Base-by-base conservation (phyloP, 257 asterid genomes). In the Nicotiana obtusifolia region DNA sequence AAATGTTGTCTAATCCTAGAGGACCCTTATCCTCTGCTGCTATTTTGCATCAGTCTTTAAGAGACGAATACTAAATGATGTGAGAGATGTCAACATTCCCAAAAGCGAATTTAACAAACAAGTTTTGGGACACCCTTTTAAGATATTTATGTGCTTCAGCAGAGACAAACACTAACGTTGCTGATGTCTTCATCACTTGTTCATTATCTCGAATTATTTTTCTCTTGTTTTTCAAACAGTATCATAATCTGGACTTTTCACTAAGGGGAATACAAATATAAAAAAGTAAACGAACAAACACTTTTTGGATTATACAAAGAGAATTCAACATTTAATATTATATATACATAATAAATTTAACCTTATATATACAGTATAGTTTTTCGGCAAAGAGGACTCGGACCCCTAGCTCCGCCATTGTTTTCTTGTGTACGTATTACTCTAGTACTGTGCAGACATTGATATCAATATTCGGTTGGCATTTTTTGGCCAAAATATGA, bases 1-100 rank as follows among this genome's bases (percentile, higher is more conserved):
- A 75, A 75, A 75, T 75, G 80, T 75, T 75, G 80, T 75, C 80
- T 75, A 75, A 49, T 75, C 62, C 37, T 47, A 24, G 26, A 75
- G 62, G 80, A 75, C 80, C 44, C 79, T 75, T 75, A 75, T 75
- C 44, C 53, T 28, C 62, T 49, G 26, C 44, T 22, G 15, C 24
- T 15, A 52, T 52, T 13, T 3, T 35, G 24, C 31, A 71, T 1
- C 47, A 13, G 35, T 69, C 41, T 64, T 64, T 13, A 44, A 17
- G 2, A 14, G 61, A 71, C 78, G 15, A 22, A 71, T 44, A 71
- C 60, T 20, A 22, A 41, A 71, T 20, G 14, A 71, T 41, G 41
- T 31, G 14, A 73, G 79, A 73, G 61, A 24, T 47, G 61, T 24
- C 61, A 47, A 73, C 62, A 75, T 24, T 24, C 62, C 7, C 41